Evolutionary conservation across 495 filamentous ascomycete genomes (phyloP).

Genomic region (Pyrenula aspistea): DNA sequence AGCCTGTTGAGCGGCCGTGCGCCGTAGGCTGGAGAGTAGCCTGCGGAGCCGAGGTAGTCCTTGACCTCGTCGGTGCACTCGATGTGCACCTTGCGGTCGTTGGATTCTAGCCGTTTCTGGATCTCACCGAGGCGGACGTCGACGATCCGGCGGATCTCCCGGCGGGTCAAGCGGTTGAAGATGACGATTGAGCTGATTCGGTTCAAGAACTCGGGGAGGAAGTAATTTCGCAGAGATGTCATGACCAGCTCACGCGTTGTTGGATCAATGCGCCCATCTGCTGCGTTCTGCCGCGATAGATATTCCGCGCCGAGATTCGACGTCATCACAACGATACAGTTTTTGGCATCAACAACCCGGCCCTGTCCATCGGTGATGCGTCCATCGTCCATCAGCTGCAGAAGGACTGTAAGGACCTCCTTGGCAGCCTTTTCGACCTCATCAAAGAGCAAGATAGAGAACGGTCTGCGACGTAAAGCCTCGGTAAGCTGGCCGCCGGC

Average conservation of each 20-base stretch:
- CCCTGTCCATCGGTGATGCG: slow-evolving; percentile 98
- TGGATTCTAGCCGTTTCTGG: slow-evolving; percentile 71
- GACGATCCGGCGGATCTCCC: slow-evolving; percentile 90
- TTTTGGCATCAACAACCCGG: slow-evolving; percentile 82
- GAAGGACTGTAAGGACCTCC: slow-evolving; percentile 88
- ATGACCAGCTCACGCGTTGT: slow-evolving; percentile 82
- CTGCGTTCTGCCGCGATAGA: slow-evolving; percentile 62
- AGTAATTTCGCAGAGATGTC: slow-evolving; percentile 80
- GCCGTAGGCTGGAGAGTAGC: slow-evolving; percentile 90
- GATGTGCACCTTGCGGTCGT: slow-evolving; percentile 72
- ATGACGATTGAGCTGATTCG: slow-evolving; percentile 91
- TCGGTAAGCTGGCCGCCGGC: slow-evolving; percentile 94
- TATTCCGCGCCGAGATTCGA: slow-evolving; percentile 93
- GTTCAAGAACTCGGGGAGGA: slow-evolving; percentile 96
- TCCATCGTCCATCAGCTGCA: slow-evolving; percentile 98
- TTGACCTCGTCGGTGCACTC: slow-evolving; percentile 68
- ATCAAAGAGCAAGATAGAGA: slow-evolving; percentile 96
- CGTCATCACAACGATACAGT: slow-evolving; percentile 99
- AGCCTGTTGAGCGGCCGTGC: slow-evolving; percentile 77
- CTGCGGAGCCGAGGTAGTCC: slow-evolving; percentile 77
- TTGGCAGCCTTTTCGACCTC: slow-evolving; percentile 98
- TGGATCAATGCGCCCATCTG: slow-evolving; percentile 77
- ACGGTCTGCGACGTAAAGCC: slow-evolving; percentile 79
- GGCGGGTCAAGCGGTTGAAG: slow-evolving; percentile 87
- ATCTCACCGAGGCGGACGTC: slow-evolving; percentile 83